phyloP scores from a whole-genome alignment of 345 rosid genomes.

The Salix udensis region DNA sequence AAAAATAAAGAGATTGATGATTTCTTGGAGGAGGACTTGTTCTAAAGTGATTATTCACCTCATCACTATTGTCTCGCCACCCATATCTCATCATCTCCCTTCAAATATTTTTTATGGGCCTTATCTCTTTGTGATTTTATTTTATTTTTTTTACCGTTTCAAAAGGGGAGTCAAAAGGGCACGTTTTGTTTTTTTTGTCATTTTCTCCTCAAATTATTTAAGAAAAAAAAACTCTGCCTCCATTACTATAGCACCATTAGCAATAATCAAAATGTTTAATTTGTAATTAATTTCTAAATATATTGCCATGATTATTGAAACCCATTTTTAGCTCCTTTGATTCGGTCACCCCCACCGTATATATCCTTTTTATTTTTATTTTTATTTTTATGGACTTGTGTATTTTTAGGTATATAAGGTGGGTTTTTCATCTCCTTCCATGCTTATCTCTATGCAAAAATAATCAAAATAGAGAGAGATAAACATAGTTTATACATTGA shows the following conservation, averaged over 20 bases:
- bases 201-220: neutral
- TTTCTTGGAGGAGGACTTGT: constrained; percentile 6
- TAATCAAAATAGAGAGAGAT: neutral
- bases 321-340: constrained; percentile 8
- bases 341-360: neutral
- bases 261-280: neutral
- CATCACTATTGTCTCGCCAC: constrained; percentile 14
- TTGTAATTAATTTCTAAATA: neutral
- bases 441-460: constrained; percentile 11
- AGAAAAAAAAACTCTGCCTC: neutral
- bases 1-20: neutral
- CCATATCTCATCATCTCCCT: constrained; percentile 3
- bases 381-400: neutral
- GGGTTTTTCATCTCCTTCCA: neutral
- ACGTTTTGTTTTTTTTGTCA: constrained; percentile 11
- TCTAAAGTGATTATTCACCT: constrained; percentile 6
- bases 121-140: neutral
- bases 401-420: neutral
- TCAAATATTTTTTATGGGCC: neutral
- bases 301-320: neutral
- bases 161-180: constrained; percentile 26
- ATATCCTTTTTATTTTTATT: neutral
- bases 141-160: constrained; percentile 33
- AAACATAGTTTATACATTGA: neutral
- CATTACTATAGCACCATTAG: neutral